Percentiles rank a stretch among this genome's conserved stretches.
Conservation (phyloP, 257 asterid species). For the Nicotiana noctiflora region DNA sequence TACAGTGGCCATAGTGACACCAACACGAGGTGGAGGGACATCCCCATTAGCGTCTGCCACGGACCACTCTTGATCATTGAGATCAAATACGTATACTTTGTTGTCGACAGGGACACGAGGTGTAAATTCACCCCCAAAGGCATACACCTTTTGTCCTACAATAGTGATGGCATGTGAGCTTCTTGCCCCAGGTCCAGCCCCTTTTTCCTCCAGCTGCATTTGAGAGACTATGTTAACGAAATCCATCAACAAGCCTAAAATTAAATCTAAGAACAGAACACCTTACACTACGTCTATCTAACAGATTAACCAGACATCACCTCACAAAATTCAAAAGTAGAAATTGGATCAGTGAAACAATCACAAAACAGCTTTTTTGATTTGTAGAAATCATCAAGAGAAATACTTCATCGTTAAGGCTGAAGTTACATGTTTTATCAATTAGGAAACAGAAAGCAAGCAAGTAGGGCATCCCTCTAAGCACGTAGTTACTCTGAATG, state of each 20-base stretch:
- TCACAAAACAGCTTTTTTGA: not conserved
- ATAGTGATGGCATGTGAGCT: conserved; percentile 85
- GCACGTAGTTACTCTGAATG: not conserved
- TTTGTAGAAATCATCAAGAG: not conserved
- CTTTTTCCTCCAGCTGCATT: conserved; percentile 72
- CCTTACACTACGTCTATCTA: not conserved
- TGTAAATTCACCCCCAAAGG: conserved; percentile 79
- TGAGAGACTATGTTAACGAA: not conserved
- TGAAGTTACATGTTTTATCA: not conserved
- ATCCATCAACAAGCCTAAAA: not conserved
- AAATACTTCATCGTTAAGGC: not conserved
- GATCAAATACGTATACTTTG: conserved; percentile 57
- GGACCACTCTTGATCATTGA: conserved; percentile 54
- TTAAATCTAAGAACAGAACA: not conserved
- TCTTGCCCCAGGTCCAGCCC: conserved; percentile 82
- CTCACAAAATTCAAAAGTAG: not conserved
- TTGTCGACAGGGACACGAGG: conserved; percentile 87
- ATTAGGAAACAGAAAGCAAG: no score
- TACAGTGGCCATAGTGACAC: conserved; percentile 68
- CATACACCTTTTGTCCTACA: conserved; percentile 61
- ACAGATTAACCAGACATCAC: not conserved
- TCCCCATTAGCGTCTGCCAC: conserved; percentile 53
- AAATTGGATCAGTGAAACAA: not conserved
- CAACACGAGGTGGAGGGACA: conserved; percentile 84
- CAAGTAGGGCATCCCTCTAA: no score